Base-by-base conservation (phyloP, 345 rosid genomes). In the Hibiscus trionum region DNA sequence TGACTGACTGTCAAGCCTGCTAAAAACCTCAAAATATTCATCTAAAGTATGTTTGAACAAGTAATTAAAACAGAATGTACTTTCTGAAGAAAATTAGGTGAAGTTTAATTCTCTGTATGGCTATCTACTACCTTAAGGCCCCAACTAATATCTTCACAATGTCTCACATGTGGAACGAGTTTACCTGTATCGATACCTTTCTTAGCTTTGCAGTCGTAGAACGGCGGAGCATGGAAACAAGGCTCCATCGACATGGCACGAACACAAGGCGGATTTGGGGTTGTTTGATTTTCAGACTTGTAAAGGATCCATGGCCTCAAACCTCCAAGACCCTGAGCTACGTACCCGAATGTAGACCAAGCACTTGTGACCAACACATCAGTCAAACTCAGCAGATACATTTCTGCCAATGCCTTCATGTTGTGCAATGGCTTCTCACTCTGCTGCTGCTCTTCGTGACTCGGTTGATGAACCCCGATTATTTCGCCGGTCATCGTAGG, bases 1-100 rank as follows among this genome's bases (percentile, higher is more conserved):
- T 91, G 97, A 77, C 97, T 93, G 29, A 87, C 88, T 24, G 92
- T 93, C 55, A 93, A 77, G 3, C 97, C 97, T 3, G 92, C 92
- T 35, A 84, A 86, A 14, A 90, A 88, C 80, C 79, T 84, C 21
- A 61, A 79, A 37, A 37, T 37, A 37, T 37, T 37, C 42, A 37
- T 37, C 42, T 37, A 37, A 37, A 37, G 42, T 1, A 37, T 37
- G 42, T 37, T 37, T 37, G 42, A 37, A 37, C 8, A 6, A 37
- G 42, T 37, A 37, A 37, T 37, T 37, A 37, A 37, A 7, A 37
- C 42, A 37, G 42, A 37, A 37, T 37, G 42, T 37, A 37, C 9
- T 37, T 37, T 37, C 42, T 37, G 42, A 37, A 37, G 42, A 37
- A 37, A 6, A 37, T 37, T 37, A 67, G 74, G 70, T n/a, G 17